phyloP scores from a whole-genome alignment of 176 grass and related monocot species.

The Oryza meyeriana region DNA sequence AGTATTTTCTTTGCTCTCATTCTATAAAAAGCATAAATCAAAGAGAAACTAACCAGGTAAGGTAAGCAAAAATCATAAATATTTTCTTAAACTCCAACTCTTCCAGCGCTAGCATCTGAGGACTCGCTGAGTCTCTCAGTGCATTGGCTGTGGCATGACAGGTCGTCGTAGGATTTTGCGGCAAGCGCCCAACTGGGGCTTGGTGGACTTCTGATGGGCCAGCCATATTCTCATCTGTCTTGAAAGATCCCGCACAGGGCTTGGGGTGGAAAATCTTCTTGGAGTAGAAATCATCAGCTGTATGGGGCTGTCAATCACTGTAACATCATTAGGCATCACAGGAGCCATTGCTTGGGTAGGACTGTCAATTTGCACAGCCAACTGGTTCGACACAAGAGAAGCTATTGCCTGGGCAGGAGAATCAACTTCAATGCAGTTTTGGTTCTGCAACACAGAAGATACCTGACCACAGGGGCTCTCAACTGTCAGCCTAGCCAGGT shows the following conservation, averaged over 20 bases:
- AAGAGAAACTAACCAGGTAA: conserved; percentile 35
- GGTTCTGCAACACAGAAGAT: neutral
- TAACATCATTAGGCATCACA: neutral
- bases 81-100: conserved; percentile 51
- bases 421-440: neutral
- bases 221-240: neutral
- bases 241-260: conserved; percentile 9
- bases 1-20: neutral
- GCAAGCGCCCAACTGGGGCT: neutral
- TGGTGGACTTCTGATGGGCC: neutral
- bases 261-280: neutral
- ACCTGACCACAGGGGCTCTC: neutral
- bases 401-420: neutral
- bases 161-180: neutral
- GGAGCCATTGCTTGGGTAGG: neutral
- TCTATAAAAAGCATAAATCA: neutral
- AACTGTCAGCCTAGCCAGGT: neutral
- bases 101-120: conserved; percentile 49
- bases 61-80: conserved; percentile 23
- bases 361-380: neutral
- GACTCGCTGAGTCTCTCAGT: neutral
- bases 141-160: neutral
- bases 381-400: neutral
- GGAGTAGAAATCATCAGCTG: neutral
- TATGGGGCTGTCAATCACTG: neutral